Base-by-base conservation (phyloP, 768 basidiomycete species). In the Crassisporium funariophilum region DNA sequence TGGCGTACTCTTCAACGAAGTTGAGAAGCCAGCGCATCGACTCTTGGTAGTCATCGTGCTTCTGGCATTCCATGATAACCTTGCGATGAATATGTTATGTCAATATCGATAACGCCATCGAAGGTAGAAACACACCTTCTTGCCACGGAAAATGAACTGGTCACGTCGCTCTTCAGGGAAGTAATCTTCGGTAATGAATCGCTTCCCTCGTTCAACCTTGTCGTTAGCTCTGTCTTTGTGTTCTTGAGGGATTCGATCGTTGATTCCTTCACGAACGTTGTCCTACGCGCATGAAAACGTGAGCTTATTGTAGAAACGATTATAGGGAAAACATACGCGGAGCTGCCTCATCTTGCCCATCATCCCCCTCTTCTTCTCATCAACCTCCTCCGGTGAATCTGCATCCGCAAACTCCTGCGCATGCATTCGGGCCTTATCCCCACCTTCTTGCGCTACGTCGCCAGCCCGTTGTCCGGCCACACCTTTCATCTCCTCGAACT, bases 81-180 rank as follows among this genome's bases (percentile, higher is more conserved):
- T 85, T 44, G 2, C 35, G 3, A 12, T 5, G 10, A n/a, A 20
- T 20, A 6, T 24, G 16, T 6, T 15, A 52, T n/a, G 8, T 47
- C 35, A 46, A 42, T 13, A 33, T n/a, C 35, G 19, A 10, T 2
- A 17, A 23, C 4, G 9, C 4, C 7, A 31, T 2, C 10, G 9
- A 22, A 29, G 6, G 38, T 21, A 49, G n/a, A 31, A 44, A 12
- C 53, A 2, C 17, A 86, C 88, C 82, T 97, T 98, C 77, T 98
- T 98, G 5, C 83, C 77, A 10, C 95, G 81, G 74, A 86, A 95
- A 60, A 98, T 88, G 67, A 93, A 97, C 60, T 91, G 91, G 44
- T 95, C 91, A 17, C 91, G 79, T 16, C 95, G 76, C 66, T 94
- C 94, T 56, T 87, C 76, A 0, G 95, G 94, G 76, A 97, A 94